Base-by-base conservation (phyloP, 192 early-diverging fungal genomes). In the Coemansia sp. region DNA sequence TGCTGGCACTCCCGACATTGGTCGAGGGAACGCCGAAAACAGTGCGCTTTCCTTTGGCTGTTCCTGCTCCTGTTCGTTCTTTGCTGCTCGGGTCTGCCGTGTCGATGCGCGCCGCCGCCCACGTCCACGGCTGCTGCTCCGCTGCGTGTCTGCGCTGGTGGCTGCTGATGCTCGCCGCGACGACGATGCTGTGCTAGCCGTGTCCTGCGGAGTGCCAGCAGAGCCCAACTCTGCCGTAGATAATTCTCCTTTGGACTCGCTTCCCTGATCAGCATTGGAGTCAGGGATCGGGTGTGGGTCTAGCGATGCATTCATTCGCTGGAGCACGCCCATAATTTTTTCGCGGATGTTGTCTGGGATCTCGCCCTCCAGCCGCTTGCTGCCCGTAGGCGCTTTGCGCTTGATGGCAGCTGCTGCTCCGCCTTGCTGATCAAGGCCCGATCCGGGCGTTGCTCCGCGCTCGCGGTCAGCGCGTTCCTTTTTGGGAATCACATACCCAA, bases 401-500 rank as follows among this genome's bases (percentile, higher is more conserved):
- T 63, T 78, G 32, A 57, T 26, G 45, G 26, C 15, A 21, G 39
- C 10, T 18, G 39, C 10, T 18, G 38, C 30, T 52, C 42, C 16
- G 38, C 53, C 14, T 20, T 9, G 14, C 55, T 51, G 10, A n/a
- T 2, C 38, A 26, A 14, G 7, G 38, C 16, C 3, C 11, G 42
- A 7, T 14, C 46, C 37, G 9, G 63, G 48, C 21, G 59, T 58
- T 11, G 34, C 11, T 41, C 39, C 28, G 40, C 70, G 54, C 47
- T 78, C 67, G 38, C 69, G 69, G 47, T 78, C 75, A 11, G 64
- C 61, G 7, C 75, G 69, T 59, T 78, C 75, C 55, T 78, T 78
- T 15, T 78, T 78, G 2, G 75, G 75, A 15, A 78, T 78, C 6
- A 71, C 63, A 45, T 78, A 78, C 0, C 75, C 75, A 42, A 78